Conservation (phyloP, 2,329 filamentous ascomycete genomes). For the Arthroderma sp. region DNA sequence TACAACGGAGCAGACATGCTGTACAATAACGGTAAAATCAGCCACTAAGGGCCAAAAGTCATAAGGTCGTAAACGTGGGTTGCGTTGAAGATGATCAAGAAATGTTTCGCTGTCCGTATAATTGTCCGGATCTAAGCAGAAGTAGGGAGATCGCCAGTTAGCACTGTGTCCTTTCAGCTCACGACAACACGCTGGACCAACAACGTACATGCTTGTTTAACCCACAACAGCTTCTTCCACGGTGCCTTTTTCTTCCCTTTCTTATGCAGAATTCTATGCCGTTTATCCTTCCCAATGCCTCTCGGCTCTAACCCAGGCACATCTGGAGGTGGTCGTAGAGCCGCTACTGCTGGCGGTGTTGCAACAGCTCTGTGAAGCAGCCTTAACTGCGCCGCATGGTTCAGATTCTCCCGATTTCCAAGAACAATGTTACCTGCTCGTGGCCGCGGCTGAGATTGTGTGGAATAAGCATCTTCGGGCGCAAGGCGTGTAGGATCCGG, state of each 20-base stretch:
- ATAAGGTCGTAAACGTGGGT: conserved; percentile 84
- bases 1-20: conserved; percentile 87
- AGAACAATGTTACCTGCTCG: conserved; percentile 20
- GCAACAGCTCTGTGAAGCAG: conserved; percentile 28
- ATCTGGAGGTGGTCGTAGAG: conserved; percentile 28
- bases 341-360: conserved; percentile 29
- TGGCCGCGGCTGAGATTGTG: conserved; percentile 46
- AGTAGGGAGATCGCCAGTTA: not conserved
- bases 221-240: conserved; percentile 97
- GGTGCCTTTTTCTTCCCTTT: conserved; percentile 57
- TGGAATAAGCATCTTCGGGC: conserved; percentile 69
- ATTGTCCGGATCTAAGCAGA: conserved; percentile 74
- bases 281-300: conserved; percentile 32
- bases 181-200: not conserved
- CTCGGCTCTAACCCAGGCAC: conserved; percentile 23
- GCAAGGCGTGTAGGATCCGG: conserved; percentile 57
- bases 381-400: conserved; percentile 24
- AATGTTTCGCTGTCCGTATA: conserved; percentile 97
- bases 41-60: conserved; percentile 96
- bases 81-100: conserved; percentile 86
- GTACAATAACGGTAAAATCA: conserved; percentile 90
- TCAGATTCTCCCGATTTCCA: conserved; percentile 12
- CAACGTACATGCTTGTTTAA: conserved; percentile 76
- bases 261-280: conserved; percentile 45
- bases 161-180: not conserved